Evolutionary conservation across 129 eudicot species (phyloP).

Genomic region (Saussurea involucrata): DNA sequence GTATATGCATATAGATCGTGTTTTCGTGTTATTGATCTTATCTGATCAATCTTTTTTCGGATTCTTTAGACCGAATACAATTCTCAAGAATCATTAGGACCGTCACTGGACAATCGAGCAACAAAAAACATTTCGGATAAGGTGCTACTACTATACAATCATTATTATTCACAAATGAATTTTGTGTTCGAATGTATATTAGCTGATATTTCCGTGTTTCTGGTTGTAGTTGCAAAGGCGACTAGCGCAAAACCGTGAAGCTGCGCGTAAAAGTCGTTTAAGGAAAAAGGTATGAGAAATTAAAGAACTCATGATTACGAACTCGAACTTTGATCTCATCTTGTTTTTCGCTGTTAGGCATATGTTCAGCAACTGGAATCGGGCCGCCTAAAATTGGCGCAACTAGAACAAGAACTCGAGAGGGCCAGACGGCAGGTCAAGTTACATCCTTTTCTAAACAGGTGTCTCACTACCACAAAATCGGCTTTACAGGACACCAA

Average conservation of each 20-base stretch:
- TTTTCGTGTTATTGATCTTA: background rate
- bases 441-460: background rate
- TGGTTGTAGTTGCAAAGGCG: constrained; percentile 73
- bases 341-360: constrained; percentile 38
- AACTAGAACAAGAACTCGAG: constrained; percentile 75
- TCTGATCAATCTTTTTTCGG: constrained; percentile 13
- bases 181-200: background rate
- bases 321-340: background rate
- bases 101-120: constrained; percentile 44
- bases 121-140: constrained; percentile 56
- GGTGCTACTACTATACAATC: constrained; percentile 35
- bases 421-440: constrained; percentile 79
- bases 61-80: constrained; percentile 45
- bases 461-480: background rate
- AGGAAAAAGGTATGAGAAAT: constrained; percentile 66
- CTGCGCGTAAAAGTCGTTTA: constrained; percentile 88
- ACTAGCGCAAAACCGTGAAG: constrained; percentile 97
- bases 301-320: background rate
- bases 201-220: background rate
- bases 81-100: constrained; percentile 53
- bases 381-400: constrained; percentile 83
- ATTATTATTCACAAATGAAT: background rate
- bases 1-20: background rate
- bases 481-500: background rate
- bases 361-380: constrained; percentile 92